Percentiles rank a stretch among this genome's conserved stretches.
These are phyloP conservation scores for Carnegiea gigantea DNA, from an alignment of 179 eudicot species.

Conservation along the genomic window DNA sequence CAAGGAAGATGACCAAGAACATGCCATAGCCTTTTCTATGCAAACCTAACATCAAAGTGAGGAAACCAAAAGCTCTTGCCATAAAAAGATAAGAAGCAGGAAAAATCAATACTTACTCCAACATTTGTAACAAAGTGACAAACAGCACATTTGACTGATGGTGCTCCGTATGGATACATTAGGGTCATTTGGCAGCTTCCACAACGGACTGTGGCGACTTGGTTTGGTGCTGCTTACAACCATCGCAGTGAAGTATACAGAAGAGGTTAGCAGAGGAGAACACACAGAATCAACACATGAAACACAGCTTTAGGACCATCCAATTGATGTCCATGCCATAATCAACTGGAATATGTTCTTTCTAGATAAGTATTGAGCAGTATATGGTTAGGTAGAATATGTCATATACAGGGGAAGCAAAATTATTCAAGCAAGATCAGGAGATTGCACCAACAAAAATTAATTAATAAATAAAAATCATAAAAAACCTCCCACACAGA, in stretches of 20 bases:
- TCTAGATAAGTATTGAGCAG: neutral
- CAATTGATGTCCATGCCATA: neutral
- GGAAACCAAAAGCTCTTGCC: neutral
- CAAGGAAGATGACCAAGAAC: too few species aligned
- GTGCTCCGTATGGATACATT: constrained; percentile 70
- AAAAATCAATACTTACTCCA: constrained; percentile 50
- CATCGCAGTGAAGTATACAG: constrained; percentile 14
- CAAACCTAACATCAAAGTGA: neutral
- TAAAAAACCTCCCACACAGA: neutral
- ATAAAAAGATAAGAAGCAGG: neutral
- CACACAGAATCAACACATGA: neutral
- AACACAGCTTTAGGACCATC: neutral
- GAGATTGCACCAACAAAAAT: neutral
- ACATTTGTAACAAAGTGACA: constrained; percentile 72
- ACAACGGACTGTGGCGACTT: constrained; percentile 68
- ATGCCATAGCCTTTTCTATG: neutral
- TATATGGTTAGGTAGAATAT: neutral
- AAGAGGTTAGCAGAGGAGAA: constrained; percentile 12
- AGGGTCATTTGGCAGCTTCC: constrained; percentile 62
- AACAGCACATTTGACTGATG: constrained; percentile 87
- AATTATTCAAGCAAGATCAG: neutral
- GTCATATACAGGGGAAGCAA: neutral
- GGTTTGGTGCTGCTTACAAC: constrained; percentile 48
- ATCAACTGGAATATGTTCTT: neutral
- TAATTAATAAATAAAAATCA: too few species aligned